Percentiles rank a stretch among this genome's conserved stretches.
Conservation (phyloP, 1,284 basidiomycete genomes). For the Pascua sp. region DNA sequence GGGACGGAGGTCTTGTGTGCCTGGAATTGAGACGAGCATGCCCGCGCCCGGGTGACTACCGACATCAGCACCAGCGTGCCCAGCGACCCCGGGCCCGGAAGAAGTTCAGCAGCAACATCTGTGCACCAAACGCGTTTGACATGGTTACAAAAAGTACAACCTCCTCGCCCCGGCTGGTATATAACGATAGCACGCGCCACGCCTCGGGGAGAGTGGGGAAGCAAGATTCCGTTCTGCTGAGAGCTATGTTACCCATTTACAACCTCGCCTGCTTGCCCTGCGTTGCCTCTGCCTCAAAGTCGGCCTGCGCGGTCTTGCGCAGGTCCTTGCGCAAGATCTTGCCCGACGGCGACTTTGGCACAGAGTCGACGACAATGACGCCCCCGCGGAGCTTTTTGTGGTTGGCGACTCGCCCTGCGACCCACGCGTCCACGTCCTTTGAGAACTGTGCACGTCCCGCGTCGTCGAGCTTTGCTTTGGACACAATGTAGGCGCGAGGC, state of each 20-base stretch:
- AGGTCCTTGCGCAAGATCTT: constrained; percentile 45
- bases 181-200: no score
- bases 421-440: constrained; percentile 60
- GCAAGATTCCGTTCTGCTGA: no score
- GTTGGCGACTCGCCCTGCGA: constrained; percentile 54
- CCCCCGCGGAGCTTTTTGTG: constrained; percentile 54
- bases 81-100: no score
- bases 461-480: constrained; percentile 44
- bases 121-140: no score
- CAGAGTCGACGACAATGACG: constrained; percentile 48
- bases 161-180: no score
- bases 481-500: constrained; percentile 64
- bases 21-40: no score
- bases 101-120: no score
- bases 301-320: constrained; percentile 28
- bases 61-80: no score
- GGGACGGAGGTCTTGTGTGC: no score
- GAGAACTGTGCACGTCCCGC: constrained; percentile 53
- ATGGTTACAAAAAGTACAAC: no score
- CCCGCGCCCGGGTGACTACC: no score
- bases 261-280: constrained; percentile 4
- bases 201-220: not conserved
- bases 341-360: constrained; percentile 50
- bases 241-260: not conserved
- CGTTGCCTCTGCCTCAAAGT: constrained; percentile 17